Conservation (phyloP, 257 asterid genomes). For the Scutellaria barbata region DNA sequence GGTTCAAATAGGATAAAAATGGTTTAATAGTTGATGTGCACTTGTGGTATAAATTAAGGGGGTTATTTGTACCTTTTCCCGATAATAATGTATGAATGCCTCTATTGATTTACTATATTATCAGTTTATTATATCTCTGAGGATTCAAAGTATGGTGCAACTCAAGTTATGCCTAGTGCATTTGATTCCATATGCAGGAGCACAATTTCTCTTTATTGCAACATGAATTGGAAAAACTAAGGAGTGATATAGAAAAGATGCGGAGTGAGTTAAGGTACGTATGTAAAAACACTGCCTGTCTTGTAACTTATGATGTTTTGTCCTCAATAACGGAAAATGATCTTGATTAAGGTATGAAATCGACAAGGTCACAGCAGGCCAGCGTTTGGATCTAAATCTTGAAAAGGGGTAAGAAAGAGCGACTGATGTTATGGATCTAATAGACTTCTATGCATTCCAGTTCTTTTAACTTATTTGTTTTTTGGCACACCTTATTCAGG, state of each 20-base stretch:
- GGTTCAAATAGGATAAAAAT: no score
- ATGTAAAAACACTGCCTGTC: background rate
- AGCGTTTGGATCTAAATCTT: constrained; percentile 93
- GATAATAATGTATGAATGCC: background rate
- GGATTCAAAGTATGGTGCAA: constrained; percentile 17
- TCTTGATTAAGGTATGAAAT: constrained; percentile 73
- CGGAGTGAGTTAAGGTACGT: constrained; percentile 77
- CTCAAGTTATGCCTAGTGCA: constrained; percentile 3
- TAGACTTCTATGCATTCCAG: background rate
- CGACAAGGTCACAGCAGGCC: constrained; percentile 93
- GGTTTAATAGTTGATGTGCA: no score
- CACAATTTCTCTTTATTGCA: constrained; percentile 77
- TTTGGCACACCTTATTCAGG: constrained; percentile 51
- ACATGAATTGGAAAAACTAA: constrained; percentile 79
- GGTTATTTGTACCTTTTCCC: no score
- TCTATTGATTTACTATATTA: background rate
- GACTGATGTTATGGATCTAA: background rate
- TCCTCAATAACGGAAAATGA: constrained; percentile 23
- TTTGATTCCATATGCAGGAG: constrained; percentile 55
- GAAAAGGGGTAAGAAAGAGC: constrained; percentile 73
- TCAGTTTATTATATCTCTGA: background rate
- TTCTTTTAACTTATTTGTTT: background rate
- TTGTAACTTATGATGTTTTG: constrained; percentile 4
- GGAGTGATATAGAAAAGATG: constrained; percentile 82
- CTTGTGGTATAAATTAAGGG: no score